Evolutionary conservation across 805 yeast genomes (phyloP).

Genomic region (Huiozyma sinensis): DNA sequence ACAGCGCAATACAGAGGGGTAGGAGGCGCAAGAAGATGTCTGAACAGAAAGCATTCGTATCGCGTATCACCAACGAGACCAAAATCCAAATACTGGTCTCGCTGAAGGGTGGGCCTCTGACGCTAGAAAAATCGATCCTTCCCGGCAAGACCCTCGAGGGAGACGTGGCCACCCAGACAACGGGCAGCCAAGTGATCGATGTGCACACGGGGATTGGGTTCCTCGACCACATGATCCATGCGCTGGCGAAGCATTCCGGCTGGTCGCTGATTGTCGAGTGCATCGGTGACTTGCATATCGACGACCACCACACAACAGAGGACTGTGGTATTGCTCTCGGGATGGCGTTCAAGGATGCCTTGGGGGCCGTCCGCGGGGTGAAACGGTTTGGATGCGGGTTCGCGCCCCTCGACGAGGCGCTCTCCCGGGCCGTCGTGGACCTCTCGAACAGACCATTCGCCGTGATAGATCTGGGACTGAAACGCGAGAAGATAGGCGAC

Average conservation of each 20-base stretch:
- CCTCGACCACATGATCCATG: conserved; percentile 94
- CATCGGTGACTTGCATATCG: conserved; percentile 88
- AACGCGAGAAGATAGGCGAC: conserved; percentile 89
- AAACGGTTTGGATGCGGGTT: conserved; percentile 87
- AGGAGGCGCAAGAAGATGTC: conserved; percentile 4
- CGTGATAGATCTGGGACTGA: conserved; percentile 77
- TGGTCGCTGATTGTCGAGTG: conserved; percentile 90
- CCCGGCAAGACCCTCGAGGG: conserved; percentile 21
- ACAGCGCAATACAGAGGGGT: no score
- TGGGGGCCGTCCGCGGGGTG: conserved; percentile 84
- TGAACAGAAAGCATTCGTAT: conserved; percentile 28
- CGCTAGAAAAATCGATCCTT: conserved; percentile 51
- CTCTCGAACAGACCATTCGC: conserved; percentile 89
- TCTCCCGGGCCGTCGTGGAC: conserved; percentile 93
- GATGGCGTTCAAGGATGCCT: conserved; percentile 74
- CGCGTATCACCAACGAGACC: conserved; percentile 83
- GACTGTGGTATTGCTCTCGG: conserved; percentile 93
- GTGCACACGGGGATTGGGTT: conserved; percentile 92
- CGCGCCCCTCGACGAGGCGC: conserved; percentile 95
- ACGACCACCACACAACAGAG: conserved; percentile 95
- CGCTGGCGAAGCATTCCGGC: conserved; percentile 92
- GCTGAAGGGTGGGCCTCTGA: conserved; percentile 75
- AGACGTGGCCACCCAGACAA: conserved; percentile 57
- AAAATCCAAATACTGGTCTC: conserved; percentile 77
- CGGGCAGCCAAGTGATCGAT: conserved; percentile 61